Evolutionary conservation across 352 stramenopile genomes (phyloP).

Genomic region (Globisporangium canariense): DNA sequence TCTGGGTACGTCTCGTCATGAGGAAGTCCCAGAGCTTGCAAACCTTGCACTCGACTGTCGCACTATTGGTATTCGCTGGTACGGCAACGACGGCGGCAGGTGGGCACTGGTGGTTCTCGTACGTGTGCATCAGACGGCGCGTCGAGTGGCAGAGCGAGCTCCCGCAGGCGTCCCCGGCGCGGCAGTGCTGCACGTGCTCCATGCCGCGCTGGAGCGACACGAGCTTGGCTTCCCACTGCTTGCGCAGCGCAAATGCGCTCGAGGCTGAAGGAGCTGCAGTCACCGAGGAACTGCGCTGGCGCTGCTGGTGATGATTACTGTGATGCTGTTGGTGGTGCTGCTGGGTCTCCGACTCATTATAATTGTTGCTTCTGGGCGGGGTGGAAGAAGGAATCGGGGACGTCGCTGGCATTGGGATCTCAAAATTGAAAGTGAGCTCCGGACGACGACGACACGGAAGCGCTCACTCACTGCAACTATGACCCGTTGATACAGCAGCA

Average conservation of each 20-base stretch:
- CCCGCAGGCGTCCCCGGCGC: slow-evolving; percentile 45
- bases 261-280: neutral
- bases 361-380: neutral
- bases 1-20: slow-evolving; percentile 24
- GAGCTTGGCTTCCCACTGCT: slow-evolving; percentile 62
- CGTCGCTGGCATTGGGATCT: slow-evolving; percentile 15
- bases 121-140: slow-evolving; percentile 58
- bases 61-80: neutral
- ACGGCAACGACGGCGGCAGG: neutral
- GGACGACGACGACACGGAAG: neutral
- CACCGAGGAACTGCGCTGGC: neutral
- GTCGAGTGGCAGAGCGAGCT: slow-evolving; percentile 76
- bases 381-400: slow-evolving; percentile 10
- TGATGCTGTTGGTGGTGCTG: neutral
- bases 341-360: slow-evolving; percentile 9
- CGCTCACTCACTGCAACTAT: neutral
- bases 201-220: slow-evolving; percentile 63
- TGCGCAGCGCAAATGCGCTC: slow-evolving; percentile 32
- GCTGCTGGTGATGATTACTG: neutral
- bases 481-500: neutral
- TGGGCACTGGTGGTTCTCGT: slow-evolving; percentile 56
- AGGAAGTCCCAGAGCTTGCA: slow-evolving; percentile 76
- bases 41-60: slow-evolving; percentile 52
- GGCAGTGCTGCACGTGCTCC: slow-evolving; percentile 59
- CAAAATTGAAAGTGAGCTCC: slow-evolving; percentile 11